phyloP scores from a whole-genome alignment of 352 stramenopile species.

The Globisporangium irregulare region DNA sequence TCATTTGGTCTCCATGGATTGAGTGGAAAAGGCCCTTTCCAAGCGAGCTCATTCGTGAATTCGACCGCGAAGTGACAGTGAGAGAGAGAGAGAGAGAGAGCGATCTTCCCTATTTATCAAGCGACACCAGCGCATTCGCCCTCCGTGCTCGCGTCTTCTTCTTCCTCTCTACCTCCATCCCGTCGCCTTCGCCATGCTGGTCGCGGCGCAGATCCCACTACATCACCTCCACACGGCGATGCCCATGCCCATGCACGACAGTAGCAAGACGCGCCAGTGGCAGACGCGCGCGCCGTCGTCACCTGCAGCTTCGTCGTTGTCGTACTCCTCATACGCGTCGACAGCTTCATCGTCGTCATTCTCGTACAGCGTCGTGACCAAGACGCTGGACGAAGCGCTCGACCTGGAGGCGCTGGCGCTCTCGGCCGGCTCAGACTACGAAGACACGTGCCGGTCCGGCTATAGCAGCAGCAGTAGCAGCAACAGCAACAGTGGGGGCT shows the following conservation, averaged over 20 bases:
- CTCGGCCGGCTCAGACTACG: slow-evolving; percentile 25
- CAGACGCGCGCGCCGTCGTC: not conserved
- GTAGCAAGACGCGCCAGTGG: not conserved
- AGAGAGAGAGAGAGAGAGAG: not conserved
- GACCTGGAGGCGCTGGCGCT: slow-evolving; percentile 46
- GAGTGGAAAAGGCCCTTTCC: not conserved
- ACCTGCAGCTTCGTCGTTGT: not conserved
- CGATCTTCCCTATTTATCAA: not conserved
- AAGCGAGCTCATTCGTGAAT: not conserved
- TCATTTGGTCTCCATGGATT: not conserved
- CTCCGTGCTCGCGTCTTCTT: not conserved
- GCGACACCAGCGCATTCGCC: not conserved
- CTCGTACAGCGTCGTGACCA: slow-evolving; percentile 15
- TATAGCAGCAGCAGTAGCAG: slow-evolving; percentile 8
- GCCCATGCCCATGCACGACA: not conserved
- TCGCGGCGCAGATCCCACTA: not conserved
- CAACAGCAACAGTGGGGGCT: not conserved
- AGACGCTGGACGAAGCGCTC: slow-evolving; percentile 27
- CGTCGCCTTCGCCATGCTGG: not conserved
- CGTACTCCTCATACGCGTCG: not conserved
- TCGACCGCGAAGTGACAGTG: slow-evolving; percentile 2
- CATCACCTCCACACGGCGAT: not conserved
- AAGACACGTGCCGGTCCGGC: slow-evolving; percentile 20
- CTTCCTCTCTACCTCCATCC: not conserved
- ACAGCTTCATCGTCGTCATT: not conserved